Conservation (phyloP, 2,329 filamentous ascomycete species). For the Ascocoryne sarcoides region DNA sequence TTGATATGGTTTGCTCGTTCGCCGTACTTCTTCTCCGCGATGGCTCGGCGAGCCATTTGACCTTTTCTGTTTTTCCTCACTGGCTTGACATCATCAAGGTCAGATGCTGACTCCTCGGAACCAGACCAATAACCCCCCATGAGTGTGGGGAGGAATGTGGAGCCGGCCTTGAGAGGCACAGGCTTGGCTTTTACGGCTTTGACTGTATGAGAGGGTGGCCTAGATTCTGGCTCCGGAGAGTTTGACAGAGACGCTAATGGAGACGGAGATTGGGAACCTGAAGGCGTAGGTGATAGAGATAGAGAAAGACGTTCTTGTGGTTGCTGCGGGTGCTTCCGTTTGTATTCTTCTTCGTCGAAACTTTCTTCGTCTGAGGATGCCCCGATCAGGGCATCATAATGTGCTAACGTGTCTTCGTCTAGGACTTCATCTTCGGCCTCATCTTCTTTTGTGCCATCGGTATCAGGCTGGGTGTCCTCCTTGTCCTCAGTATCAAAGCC, state of each 20-base stretch:
- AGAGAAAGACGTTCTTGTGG: constrained; percentile 12
- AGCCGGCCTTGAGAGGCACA: constrained; percentile 22
- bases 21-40: constrained; percentile 76
- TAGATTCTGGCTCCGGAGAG: constrained; percentile 6
- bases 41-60: constrained; percentile 67
- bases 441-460: constrained; percentile 16
- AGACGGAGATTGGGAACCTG: constrained; percentile 11
- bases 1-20: constrained; percentile 43
- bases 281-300: constrained; percentile 15
- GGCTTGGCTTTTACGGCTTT: constrained; percentile 7
- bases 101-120: constrained; percentile 56
- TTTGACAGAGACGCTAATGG: background rate
- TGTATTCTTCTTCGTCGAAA: constrained; percentile 20
- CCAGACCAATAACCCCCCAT: constrained; percentile 76
- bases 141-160: constrained; percentile 65
- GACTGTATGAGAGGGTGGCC: constrained; percentile 14
- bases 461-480: constrained; percentile 6
- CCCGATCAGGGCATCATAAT: constrained; percentile 25
- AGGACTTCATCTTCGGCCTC: constrained; percentile 13
- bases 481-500: constrained; percentile 14
- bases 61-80: constrained; percentile 66
- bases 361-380: constrained; percentile 27
- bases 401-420: constrained; percentile 22
- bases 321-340: constrained; percentile 6
- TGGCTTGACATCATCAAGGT: constrained; percentile 51